Percentiles rank a stretch among this genome's conserved stretches.
Evolutionary conservation across 1,284 basidiomycete species (phyloP).

Genomic region (Austroboletus novae-zelandiae): DNA sequence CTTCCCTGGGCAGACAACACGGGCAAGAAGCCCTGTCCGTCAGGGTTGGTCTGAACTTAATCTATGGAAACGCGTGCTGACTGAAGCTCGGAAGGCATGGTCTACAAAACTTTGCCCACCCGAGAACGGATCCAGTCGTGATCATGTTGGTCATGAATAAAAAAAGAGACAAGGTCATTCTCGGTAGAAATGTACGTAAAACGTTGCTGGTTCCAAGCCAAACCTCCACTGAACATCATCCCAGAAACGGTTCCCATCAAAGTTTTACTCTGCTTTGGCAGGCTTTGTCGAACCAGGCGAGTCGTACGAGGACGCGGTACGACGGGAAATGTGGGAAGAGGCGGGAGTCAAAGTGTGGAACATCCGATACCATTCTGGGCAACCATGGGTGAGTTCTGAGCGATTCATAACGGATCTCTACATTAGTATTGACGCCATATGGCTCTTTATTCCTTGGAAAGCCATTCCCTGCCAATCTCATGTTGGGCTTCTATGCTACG

Average conservation of each 20-base stretch:
- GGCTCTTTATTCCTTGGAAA: constrained; percentile 27
- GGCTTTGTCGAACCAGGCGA: constrained; percentile 95
- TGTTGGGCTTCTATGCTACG: constrained; percentile 87
- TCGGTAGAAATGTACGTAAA: constrained; percentile 77
- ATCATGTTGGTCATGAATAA: constrained; percentile 88
- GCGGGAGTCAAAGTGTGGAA: constrained; percentile 85
- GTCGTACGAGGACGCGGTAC: constrained; percentile 91
- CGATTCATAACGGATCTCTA: neutral
- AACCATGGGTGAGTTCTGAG: constrained; percentile 68
- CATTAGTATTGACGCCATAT: neutral
- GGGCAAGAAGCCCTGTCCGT: constrained; percentile 63
- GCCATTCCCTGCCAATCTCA: constrained; percentile 88
- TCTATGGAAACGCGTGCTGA: constrained; percentile 10
- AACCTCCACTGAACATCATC: constrained; percentile 1
- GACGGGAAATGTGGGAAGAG: constrained; percentile 94
- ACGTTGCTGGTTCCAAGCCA: neutral
- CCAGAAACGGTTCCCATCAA: constrained; percentile 66
- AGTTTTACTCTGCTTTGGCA: constrained; percentile 85
- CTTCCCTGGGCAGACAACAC: constrained; percentile 67
- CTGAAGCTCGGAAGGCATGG: constrained; percentile 57
- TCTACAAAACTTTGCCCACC: constrained; percentile 86
- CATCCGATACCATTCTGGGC: constrained; percentile 83
- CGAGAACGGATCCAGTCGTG: constrained; percentile 86
- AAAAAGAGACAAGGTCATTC: constrained; percentile 76
- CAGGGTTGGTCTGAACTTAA: constrained; percentile 46